Conservation (phyloP, 2,329 filamentous ascomycete genomes). For the Zarea fungicola region DNA sequence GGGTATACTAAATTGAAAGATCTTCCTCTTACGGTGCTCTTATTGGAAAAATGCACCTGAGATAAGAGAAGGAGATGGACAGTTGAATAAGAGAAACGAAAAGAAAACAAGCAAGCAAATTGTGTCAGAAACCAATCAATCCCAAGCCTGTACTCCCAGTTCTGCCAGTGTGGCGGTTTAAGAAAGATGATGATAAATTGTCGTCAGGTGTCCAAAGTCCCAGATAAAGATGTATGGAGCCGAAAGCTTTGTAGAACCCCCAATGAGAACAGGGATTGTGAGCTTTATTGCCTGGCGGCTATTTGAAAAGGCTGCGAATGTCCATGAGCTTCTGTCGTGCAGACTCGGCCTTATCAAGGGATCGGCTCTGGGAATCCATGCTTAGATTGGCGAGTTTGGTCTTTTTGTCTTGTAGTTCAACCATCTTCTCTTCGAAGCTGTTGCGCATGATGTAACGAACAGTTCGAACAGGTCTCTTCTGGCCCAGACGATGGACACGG, state of each 20-base stretch:
- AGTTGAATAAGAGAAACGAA: neutral
- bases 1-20: slow-evolving; percentile 11
- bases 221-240: neutral
- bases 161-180: neutral
- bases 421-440: slow-evolving; percentile 93
- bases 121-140: neutral
- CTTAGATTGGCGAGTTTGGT: slow-evolving; percentile 82
- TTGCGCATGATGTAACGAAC: slow-evolving; percentile 83
- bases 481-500: slow-evolving; percentile 84
- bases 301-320: slow-evolving; percentile 54
- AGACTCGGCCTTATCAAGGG: slow-evolving; percentile 45
- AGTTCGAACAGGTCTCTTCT: slow-evolving; percentile 82
- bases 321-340: slow-evolving; percentile 60
- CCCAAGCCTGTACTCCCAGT: neutral
- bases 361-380: slow-evolving; percentile 60
- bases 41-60: slow-evolving; percentile 1
- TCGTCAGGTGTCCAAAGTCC: neutral
- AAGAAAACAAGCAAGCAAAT: slow-evolving; percentile 21
- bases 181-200: neutral
- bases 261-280: too few relatives aligned
- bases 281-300: slow-evolving; percentile 11
- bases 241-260: too few relatives aligned
- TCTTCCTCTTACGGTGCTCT: slow-evolving; percentile 1
- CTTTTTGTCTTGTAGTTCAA: slow-evolving; percentile 87
- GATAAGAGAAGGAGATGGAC: slow-evolving; percentile 13